Conservation (phyloP, 1,139 yeast species). For the Geotrichum phurueaensis region DNA sequence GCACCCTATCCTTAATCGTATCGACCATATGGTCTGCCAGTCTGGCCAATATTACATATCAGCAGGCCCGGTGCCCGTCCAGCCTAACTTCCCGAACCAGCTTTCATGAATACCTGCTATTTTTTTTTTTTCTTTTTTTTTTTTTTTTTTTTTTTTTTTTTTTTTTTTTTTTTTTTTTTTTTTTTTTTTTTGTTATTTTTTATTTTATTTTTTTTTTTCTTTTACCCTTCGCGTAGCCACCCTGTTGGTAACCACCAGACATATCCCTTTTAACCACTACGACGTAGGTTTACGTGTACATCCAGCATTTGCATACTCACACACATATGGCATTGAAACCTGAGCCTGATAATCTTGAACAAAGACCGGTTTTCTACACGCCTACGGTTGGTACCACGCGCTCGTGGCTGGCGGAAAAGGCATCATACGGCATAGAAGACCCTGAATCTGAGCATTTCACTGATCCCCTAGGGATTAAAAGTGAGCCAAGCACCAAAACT, state of each 20-base stretch:
- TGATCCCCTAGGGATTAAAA: conserved; percentile 10
- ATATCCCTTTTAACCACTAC: not conserved
- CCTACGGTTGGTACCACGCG: conserved; percentile 9
- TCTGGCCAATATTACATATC: too few species aligned
- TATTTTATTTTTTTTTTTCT: too few species aligned
- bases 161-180: not conserved
- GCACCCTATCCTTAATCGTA: too few species aligned
- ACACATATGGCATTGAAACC: not conserved
- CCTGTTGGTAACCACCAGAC: not conserved
- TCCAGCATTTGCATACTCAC: not conserved
- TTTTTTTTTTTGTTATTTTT: not conserved
- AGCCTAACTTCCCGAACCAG: too few species aligned
- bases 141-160: too few species aligned
- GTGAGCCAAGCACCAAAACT: not conserved
- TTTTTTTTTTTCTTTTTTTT: too few species aligned
- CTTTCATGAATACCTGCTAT: too few species aligned
- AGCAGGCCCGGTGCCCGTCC: too few species aligned
- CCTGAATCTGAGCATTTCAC: not conserved
- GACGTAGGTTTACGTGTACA: not conserved
- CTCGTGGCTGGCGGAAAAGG: conserved; percentile 16
- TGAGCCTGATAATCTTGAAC: not conserved
- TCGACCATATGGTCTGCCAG: too few species aligned
- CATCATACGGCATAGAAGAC: conserved; percentile 11
- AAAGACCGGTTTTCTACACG: conserved; percentile 7
- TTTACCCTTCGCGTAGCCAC: not conserved